Conservation (phyloP, 2,329 filamentous ascomycete genomes). For the Aureobasidium vineae region DNA sequence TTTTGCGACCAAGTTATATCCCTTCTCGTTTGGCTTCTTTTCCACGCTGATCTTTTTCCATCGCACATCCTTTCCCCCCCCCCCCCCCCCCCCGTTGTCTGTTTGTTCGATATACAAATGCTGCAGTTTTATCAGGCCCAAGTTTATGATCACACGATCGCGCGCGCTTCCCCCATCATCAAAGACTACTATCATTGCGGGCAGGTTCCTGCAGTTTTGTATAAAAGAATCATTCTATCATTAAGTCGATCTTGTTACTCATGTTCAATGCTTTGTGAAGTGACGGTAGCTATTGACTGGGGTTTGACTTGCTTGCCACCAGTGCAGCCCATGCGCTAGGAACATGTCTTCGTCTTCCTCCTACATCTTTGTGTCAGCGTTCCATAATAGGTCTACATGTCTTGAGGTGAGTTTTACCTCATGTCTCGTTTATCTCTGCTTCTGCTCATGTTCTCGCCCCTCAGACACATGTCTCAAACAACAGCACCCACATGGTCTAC, state of each 20-base stretch:
- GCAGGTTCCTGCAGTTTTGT: slow-evolving; percentile 24
- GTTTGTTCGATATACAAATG: slow-evolving; percentile 20
- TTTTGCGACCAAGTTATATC: slow-evolving; percentile 3
- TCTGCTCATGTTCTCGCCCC: not conserved
- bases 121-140: slow-evolving; percentile 3
- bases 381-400: too few relatives aligned
- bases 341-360: not conserved
- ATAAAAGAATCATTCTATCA: slow-evolving; percentile 18
- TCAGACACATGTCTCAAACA: not conserved
- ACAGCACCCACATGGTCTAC: not conserved
- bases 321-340: not conserved
- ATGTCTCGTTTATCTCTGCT: not conserved
- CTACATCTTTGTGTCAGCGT: too few relatives aligned
- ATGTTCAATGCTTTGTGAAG: not conserved
- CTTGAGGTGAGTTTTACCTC: not conserved
- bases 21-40: not conserved
- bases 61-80: not conserved
- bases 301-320: not conserved
- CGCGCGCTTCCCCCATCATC: not conserved
- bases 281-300: not conserved
- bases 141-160: slow-evolving; percentile 24
- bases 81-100: too few relatives aligned
- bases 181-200: slow-evolving; percentile 15
- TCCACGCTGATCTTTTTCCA: not conserved
- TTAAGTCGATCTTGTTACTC: not conserved